Evolutionary conservation across 352 stramenopile genomes (phyloP), one percentile per base, ranked within the genome.

Genomic region (Globisporangium okanoganense): DNA sequence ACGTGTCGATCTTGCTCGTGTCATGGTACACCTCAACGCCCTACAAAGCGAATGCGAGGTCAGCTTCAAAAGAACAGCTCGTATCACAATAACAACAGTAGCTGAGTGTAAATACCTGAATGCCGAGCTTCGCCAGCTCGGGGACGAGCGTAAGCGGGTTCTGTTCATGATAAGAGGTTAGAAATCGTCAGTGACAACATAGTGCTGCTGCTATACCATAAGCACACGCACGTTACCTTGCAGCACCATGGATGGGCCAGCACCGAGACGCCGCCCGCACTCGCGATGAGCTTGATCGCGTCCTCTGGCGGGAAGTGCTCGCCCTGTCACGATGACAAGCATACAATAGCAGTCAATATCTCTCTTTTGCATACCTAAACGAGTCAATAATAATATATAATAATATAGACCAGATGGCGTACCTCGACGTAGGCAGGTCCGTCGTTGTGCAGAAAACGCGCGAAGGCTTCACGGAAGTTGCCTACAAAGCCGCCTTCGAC

Each of bases 231-330:
- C 56, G 4, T n/a, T 61, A 88, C 80, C 62, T 93, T 95, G 62
- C 82, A 95, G 56, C 83, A 93, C 85, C 85, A 95, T 20, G 85
- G 85, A 53, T 95, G 85, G 0, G 85, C 85, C n/a, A 95, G 72
- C 53, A 95, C 79, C 0, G 85, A 94, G 13, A 95, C 72, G 2
- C 85, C 85, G 12, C 85, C 85, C 18, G 81, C 79, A 31, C 80
- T 87, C 16, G 86, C 81, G 57, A 95, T 95, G 45, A 95, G 75
- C 55, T 91, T 89, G 64, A 95, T 92, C 3, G 85, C 85, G 58
- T 93, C 79, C 67, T 92, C 78, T n/a, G 85, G 85, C 8, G 85
- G 85, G 49, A 93, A 95, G 47, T 92, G 76, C 29, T 90, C 77
- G 44, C 85, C 85, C 80, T 94, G 40, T 49, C 9, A 41, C 4